phyloP scores from a whole-genome alignment of 2,329 filamentous ascomycete species.

The Xylaria polymorpha region DNA sequence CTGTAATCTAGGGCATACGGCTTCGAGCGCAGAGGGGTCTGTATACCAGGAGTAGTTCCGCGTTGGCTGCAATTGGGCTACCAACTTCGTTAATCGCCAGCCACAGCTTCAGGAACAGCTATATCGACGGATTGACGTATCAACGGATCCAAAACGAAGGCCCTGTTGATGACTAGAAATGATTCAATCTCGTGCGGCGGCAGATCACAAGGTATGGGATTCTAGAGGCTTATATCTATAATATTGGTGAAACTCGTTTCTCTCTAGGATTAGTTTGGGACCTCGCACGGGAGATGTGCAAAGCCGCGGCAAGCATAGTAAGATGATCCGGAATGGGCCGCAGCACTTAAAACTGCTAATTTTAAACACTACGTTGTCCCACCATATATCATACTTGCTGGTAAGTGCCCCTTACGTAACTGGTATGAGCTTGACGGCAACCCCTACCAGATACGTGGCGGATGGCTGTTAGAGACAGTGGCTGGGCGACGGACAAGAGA shows the following conservation, averaged over 20 bases:
- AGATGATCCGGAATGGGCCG: background rate
- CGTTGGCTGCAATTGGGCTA: background rate
- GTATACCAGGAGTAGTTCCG: background rate
- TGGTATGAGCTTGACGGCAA: too few relatives aligned
- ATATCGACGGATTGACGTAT: background rate
- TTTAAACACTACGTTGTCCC: too few relatives aligned
- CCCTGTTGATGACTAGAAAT: background rate
- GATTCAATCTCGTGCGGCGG: background rate
- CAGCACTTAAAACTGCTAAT: too few relatives aligned
- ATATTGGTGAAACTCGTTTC: background rate
- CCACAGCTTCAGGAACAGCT: background rate
- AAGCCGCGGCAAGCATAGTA: background rate
- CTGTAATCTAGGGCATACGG: background rate
- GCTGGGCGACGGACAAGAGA: too few relatives aligned
- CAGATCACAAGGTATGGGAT: background rate
- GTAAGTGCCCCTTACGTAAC: too few relatives aligned
- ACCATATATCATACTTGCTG: too few relatives aligned
- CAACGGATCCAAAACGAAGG: background rate
- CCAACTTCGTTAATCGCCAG: background rate
- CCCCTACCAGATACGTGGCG: too few relatives aligned
- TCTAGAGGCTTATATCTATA: background rate
- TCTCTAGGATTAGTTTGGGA: background rate
- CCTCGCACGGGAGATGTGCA: background rate
- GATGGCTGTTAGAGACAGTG: too few relatives aligned
- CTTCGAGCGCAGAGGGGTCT: background rate